These are phyloP conservation scores for Salvia splendens DNA, from an alignment of 257 asterid genomes.

Conservation along the genomic window DNA sequence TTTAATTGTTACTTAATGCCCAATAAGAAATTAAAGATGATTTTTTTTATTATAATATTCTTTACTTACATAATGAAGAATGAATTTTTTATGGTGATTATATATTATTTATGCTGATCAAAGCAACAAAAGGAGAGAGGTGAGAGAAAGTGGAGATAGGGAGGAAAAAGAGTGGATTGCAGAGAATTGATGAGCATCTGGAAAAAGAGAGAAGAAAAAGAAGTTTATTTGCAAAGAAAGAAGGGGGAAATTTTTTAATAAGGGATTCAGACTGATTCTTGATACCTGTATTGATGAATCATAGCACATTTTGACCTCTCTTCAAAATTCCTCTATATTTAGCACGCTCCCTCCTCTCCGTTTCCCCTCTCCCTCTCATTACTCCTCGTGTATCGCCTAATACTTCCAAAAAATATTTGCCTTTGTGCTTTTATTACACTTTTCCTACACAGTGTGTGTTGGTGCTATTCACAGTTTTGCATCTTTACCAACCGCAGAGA, in stretches of 20 bases:
- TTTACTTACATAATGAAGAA: neutral
- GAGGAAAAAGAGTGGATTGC: constrained; percentile 28
- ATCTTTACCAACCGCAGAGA: neutral
- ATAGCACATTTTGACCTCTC: constrained; percentile 30
- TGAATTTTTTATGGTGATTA: too few species aligned
- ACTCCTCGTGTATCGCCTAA: constrained; percentile 7
- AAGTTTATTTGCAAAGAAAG: neutral
- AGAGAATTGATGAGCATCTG: constrained; percentile 38
- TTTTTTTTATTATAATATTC: neutral
- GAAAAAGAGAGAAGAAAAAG: constrained; percentile 5
- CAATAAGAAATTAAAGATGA: neutral
- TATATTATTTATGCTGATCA: neutral
- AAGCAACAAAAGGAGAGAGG: neutral
- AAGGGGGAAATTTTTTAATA: neutral
- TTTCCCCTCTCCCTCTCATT: constrained; percentile 22
- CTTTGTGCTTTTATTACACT: constrained; percentile 10
- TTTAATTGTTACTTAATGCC: constrained; percentile 5
- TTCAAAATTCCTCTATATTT: constrained; percentile 34
- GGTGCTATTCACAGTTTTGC: constrained; percentile 26
- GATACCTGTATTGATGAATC: constrained; percentile 34
- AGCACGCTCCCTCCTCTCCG: constrained; percentile 27
- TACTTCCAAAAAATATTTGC: constrained; percentile 14
- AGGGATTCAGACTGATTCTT: constrained; percentile 23
- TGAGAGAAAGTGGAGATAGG: neutral
- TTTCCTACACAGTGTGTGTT: constrained; percentile 17